Conservation (phyloP, 2,329 filamentous ascomycete species). For the Colletotrichum coccodes region DNA sequence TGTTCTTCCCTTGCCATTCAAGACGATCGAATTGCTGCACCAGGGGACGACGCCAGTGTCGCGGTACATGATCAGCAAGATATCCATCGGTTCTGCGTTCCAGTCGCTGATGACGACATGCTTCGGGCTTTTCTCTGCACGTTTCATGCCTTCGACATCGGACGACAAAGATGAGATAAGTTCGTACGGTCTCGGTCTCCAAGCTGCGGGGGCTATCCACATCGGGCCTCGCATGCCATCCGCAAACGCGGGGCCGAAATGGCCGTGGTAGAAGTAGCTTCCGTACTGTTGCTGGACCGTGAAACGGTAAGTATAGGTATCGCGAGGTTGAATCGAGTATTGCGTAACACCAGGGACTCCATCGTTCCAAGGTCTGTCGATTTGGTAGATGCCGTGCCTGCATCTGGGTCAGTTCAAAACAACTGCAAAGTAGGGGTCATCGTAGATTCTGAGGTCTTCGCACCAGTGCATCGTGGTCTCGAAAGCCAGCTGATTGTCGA, state of each 20-base stretch:
- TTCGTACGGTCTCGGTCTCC: conserved; percentile 23
- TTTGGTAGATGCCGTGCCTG: conserved; percentile 27
- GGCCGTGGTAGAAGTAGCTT: conserved; percentile 25
- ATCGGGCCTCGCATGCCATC: conserved; percentile 30
- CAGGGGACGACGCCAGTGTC: conserved; percentile 20
- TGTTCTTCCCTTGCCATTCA: conserved; percentile 25
- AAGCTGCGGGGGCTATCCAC: conserved; percentile 22
- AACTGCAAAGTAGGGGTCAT: background rate
- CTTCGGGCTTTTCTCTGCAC: conserved; percentile 11
- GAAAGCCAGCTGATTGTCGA: conserved; percentile 25
- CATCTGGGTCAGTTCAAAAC: background rate
- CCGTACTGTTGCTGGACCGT: conserved; percentile 23
- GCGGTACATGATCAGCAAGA: conserved; percentile 21
- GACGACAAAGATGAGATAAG: conserved; percentile 13
- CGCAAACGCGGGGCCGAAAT: conserved; percentile 21
- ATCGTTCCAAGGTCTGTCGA: conserved; percentile 28
- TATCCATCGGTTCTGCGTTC: conserved; percentile 28
- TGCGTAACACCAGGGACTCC: conserved; percentile 25
- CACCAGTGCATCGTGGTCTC: conserved; percentile 30
- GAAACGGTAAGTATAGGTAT: conserved; percentile 23
- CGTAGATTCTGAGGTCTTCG: background rate
- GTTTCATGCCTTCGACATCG: conserved; percentile 19
- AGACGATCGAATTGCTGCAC: conserved; percentile 29
- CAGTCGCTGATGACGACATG: conserved; percentile 27
- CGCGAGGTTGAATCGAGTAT: conserved; percentile 26